phyloP scores from a whole-genome alignment of 768 basidiomycete genomes.

The Cyclocybe cylindracea region DNA sequence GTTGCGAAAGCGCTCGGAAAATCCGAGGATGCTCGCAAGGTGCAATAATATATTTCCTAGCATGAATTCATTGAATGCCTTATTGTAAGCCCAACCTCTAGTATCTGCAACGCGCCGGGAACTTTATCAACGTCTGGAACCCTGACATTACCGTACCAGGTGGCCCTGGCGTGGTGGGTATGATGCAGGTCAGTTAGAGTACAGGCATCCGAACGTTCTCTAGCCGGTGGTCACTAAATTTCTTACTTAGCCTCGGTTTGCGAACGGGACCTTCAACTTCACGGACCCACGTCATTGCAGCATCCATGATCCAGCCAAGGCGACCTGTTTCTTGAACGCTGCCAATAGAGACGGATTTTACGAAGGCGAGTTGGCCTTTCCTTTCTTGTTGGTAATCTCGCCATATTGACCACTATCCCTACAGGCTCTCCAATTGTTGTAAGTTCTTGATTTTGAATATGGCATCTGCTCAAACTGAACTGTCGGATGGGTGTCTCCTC shows the following conservation, averaged over 20 bases:
- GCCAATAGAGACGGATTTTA: conserved; percentile 63
- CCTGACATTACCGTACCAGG: conserved; percentile 53
- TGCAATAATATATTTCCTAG: conserved; percentile 14
- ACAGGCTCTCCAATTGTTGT: conserved; percentile 58
- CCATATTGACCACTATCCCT: neutral
- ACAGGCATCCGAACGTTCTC: neutral
- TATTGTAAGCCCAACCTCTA: conserved; percentile 17
- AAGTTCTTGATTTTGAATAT: conserved; percentile 15
- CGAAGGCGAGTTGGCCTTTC: conserved; percentile 35
- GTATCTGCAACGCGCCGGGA: conserved; percentile 56
- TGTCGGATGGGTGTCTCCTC: neutral
- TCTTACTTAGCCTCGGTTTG: conserved; percentile 49
- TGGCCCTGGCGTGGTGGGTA: conserved; percentile 46
- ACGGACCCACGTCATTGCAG: conserved; percentile 72
- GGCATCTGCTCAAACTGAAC: neutral
- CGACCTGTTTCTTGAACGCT: conserved; percentile 63
- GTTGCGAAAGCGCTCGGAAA: conserved; percentile 58
- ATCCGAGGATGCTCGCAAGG: conserved; percentile 51
- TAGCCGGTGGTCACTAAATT: neutral
- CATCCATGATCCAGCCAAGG: conserved; percentile 54
- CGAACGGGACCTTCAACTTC: conserved; percentile 59
- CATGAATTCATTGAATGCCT: neutral
- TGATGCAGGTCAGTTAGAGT: conserved; percentile 53
- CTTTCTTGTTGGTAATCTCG: neutral
- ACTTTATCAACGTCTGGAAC: conserved; percentile 65